A percentile compares a stretch with the other conserved stretches of the same genome.
Evolutionary conservation across 2,329 filamentous ascomycete species (phyloP).

Genomic region (Sclerotinia borealis): DNA sequence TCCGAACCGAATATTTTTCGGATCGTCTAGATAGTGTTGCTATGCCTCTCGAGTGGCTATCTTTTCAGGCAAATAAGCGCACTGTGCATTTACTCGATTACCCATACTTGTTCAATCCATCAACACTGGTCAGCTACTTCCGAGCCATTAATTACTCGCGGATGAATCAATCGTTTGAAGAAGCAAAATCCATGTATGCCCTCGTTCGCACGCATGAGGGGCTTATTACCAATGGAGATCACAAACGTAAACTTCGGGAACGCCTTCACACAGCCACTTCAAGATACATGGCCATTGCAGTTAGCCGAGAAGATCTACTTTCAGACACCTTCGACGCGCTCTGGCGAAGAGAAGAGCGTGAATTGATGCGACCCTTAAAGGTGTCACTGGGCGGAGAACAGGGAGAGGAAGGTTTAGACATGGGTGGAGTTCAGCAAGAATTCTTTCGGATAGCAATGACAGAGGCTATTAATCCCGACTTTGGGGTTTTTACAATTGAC

Average conservation of each 20-base stretch:
- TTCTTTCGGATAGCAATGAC: constrained; percentile 83
- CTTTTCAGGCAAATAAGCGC: constrained; percentile 54
- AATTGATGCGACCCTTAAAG: constrained; percentile 80
- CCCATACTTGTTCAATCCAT: constrained; percentile 70
- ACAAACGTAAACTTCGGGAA: constrained; percentile 56
- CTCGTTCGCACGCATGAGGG: constrained; percentile 49
- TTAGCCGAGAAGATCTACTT: constrained; percentile 62
- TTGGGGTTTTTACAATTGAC: constrained; percentile 76
- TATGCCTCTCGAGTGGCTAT: constrained; percentile 67
- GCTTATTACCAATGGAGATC: constrained; percentile 49
- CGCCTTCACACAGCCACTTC: constrained; percentile 61
- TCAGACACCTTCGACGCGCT: constrained; percentile 78
- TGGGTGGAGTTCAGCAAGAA: constrained; percentile 92
- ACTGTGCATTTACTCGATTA: constrained; percentile 72
- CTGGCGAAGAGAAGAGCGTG: constrained; percentile 76
- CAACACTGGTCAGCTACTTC: constrained; percentile 74
- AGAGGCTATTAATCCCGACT: constrained; percentile 71
- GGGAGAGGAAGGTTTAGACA: constrained; percentile 86
- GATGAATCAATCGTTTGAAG: constrained; percentile 77
- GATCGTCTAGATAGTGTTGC: constrained; percentile 69
- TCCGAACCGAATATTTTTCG: constrained; percentile 68
- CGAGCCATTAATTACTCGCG: constrained; percentile 78
- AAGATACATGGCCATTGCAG: constrained; percentile 64
- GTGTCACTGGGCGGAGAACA: constrained; percentile 76
- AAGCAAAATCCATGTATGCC: constrained; percentile 52